These are phyloP conservation scores for Phytophthora kernoviae DNA, from an alignment of 352 stramenopile species.

Conservation along the genomic window DNA sequence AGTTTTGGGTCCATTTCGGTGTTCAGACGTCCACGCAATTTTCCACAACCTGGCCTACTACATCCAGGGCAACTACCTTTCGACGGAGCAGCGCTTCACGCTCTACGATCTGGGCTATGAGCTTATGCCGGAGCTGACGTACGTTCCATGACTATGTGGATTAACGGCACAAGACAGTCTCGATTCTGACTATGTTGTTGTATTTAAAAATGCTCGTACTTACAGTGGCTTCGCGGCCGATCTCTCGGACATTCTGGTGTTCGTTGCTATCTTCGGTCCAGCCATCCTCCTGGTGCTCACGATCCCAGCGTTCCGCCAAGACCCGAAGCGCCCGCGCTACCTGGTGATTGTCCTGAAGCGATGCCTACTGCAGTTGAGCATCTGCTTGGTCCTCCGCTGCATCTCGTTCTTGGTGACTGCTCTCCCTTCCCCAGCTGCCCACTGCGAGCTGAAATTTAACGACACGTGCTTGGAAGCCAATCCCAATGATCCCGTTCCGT, in stretches of 20 bases:
- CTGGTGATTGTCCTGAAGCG: conserved; percentile 84
- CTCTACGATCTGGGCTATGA: conserved; percentile 81
- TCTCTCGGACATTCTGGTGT: conserved; percentile 81
- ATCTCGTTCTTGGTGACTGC: conserved; percentile 83
- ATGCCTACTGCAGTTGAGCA: conserved; percentile 78
- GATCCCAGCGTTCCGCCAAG: conserved; percentile 67
- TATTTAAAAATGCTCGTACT: no score
- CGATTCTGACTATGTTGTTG: background rate
- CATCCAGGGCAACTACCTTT: conserved; percentile 73
- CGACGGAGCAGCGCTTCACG: conserved; percentile 66
- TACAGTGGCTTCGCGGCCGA: conserved; percentile 39
- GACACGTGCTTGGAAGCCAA: conserved; percentile 56
- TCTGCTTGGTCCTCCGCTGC: conserved; percentile 73
- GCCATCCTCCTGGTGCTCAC: conserved; percentile 71
- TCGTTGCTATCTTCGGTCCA: conserved; percentile 71
- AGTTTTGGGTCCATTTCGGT: background rate
- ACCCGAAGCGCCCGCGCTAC: conserved; percentile 71
- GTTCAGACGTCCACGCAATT: conserved; percentile 72
- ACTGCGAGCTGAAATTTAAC: conserved; percentile 81
- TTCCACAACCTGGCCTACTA: conserved; percentile 91
- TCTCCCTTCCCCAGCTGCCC: conserved; percentile 64
- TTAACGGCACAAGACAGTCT: no score
- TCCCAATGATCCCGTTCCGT: conserved; percentile 56
- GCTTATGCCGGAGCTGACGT: conserved; percentile 74
- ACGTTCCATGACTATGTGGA: no score